Conservation (phyloP, 306 rosid species). For the Corylus avellana region DNA sequence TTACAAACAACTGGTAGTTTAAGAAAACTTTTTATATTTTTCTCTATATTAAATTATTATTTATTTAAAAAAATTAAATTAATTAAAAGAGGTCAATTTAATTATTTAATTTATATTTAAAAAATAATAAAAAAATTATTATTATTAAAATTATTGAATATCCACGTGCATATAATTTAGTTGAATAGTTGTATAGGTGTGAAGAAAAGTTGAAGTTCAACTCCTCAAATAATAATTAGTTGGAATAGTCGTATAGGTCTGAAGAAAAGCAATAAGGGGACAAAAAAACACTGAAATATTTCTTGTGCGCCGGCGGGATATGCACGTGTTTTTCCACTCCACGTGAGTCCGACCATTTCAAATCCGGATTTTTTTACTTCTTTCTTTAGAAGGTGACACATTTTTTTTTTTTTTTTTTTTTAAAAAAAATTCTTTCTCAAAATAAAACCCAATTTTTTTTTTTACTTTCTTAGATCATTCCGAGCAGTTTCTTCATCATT, state of each 20-base stretch:
- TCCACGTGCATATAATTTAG: too few species aligned
- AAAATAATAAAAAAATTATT: too few species aligned
- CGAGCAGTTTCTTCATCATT: too few species aligned
- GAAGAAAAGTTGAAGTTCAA: too few species aligned
- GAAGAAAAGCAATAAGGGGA: conserved; percentile 11
- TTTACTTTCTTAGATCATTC: not conserved
- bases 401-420: not conserved
- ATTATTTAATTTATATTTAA: too few species aligned
- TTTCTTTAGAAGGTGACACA: conserved; percentile 20
- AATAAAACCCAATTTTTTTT: not conserved
- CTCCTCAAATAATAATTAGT: not conserved
- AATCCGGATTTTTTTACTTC: conserved; percentile 2
- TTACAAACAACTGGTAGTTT: too few species aligned
- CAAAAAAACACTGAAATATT: conserved; percentile 18
- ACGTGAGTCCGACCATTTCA: conserved; percentile 46
- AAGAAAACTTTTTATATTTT: too few species aligned
- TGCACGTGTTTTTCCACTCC: conserved; percentile 27
- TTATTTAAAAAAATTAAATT: too few species aligned
- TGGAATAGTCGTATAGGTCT: not conserved
- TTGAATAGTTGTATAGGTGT: too few species aligned
- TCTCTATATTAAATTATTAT: too few species aligned
- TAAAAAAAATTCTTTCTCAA: not conserved
- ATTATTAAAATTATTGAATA: too few species aligned
- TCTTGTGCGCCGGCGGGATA: conserved; percentile 30
- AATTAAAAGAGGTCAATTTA: too few species aligned